phyloP scores from a whole-genome alignment of 306 rosid genomes.

The Fragaria ananassa region DNA sequence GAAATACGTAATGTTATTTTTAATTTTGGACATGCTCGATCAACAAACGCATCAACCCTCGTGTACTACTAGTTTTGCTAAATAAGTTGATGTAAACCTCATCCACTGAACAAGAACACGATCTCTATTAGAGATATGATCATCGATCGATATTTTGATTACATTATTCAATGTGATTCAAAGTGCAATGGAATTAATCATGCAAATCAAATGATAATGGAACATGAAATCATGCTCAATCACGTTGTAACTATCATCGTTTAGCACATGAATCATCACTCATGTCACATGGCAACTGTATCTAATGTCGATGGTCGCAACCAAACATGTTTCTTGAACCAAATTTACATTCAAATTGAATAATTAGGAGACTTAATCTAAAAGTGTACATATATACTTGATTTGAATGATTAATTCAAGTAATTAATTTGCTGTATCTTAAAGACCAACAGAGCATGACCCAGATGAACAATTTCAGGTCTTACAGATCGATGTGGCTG shows the following conservation, averaged over 20 bases:
- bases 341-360: background rate
- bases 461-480: background rate
- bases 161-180: background rate
- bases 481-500: background rate
- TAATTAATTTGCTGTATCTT: background rate
- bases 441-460: background rate
- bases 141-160: background rate
- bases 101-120: background rate
- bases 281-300: slow-evolving; percentile 23
- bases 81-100: background rate
- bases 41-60: too few species aligned
- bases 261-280: slow-evolving; percentile 26
- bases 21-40: too few species aligned
- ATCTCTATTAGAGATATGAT: background rate
- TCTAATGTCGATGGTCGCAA: background rate
- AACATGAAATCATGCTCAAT: background rate
- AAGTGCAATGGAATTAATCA: background rate
- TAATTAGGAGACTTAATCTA: background rate
- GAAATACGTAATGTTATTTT: too few species aligned
- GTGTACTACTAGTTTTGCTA: too few species aligned
- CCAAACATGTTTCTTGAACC: background rate
- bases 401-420: background rate
- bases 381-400: background rate
- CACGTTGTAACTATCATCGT: background rate
- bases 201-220: background rate